Evolutionary conservation across 495 filamentous ascomycete species (phyloP).

Genomic region (Aspergillus taichungensis): DNA sequence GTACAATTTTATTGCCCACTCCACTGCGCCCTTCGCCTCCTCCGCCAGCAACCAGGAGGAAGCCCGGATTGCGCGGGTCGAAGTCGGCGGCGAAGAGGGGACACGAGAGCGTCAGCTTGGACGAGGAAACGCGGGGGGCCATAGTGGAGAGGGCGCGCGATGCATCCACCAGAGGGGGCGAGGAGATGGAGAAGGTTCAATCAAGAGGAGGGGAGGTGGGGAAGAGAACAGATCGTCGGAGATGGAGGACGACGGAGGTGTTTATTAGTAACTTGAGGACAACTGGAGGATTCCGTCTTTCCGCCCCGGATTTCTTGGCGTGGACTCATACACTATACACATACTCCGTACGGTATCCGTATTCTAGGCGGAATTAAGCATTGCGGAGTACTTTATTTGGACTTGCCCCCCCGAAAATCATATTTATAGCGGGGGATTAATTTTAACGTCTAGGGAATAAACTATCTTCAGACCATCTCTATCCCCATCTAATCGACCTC

Average conservation of each 20-base stretch:
- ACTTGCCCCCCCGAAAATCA: neutral
- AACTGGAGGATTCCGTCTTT: conserved; percentile 8
- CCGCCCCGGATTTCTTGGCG: conserved; percentile 31
- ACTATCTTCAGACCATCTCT: neutral
- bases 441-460: neutral
- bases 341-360: too few relatives aligned
- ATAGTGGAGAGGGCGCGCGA: conserved; percentile 15
- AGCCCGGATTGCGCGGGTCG: conserved; percentile 65
- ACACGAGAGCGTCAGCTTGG: conserved; percentile 68
- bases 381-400: too few relatives aligned
- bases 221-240: neutral
- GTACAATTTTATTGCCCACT: conserved; percentile 83
- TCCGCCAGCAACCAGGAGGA: conserved; percentile 80
- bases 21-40: conserved; percentile 80
- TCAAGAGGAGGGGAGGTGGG: neutral
- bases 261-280: conserved; percentile 3
- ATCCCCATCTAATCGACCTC: conserved; percentile 43
- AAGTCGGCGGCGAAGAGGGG: conserved; percentile 90
- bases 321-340: neutral
- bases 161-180: conserved; percentile 4
- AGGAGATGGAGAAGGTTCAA: neutral
- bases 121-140: conserved; percentile 47
- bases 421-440: neutral
- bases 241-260: neutral
- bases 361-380: too few relatives aligned